Evolutionary conservation across 140 eudicot species (phyloP).

Genomic region (Erigeron philadelphicus): DNA sequence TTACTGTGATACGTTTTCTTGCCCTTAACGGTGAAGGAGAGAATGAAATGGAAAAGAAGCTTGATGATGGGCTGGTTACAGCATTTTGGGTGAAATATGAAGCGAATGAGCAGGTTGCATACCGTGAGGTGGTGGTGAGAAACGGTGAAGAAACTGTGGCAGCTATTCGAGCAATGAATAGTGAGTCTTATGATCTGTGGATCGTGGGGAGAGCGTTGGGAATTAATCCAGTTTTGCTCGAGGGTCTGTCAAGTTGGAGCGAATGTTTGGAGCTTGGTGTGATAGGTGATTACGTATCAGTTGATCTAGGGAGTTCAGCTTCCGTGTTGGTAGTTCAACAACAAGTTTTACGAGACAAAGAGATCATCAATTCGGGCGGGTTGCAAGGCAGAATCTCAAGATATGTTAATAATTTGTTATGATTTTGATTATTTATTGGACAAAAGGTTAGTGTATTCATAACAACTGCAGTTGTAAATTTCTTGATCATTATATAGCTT

Average conservation of each 20-base stretch:
- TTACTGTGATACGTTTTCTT: conserved; percentile 63
- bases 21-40: conserved; percentile 56
- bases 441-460: neutral
- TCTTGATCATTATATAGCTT: too few species aligned
- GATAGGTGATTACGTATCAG: conserved; percentile 71
- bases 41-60: conserved; percentile 59
- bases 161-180: conserved; percentile 55
- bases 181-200: conserved; percentile 52
- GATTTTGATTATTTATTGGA: conserved; percentile 16
- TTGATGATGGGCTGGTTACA: conserved; percentile 81
- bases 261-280: conserved; percentile 67
- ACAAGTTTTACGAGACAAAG: conserved; percentile 67
- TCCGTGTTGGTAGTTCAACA: conserved; percentile 89
- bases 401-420: conserved; percentile 23
- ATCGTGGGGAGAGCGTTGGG: conserved; percentile 77
- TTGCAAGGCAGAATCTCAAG: conserved; percentile 28
- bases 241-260: conserved; percentile 68
- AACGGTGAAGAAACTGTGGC: conserved; percentile 83
- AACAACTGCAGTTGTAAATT: too few species aligned
- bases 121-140: conserved; percentile 64
- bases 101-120: conserved; percentile 48
- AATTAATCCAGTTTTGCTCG: conserved; percentile 56
- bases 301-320: conserved; percentile 49
- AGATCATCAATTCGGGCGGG: conserved; percentile 28
- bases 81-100: conserved; percentile 89